Base-by-base conservation (phyloP, 208 protist genomes). In the Leishmania mexicana region DNA sequence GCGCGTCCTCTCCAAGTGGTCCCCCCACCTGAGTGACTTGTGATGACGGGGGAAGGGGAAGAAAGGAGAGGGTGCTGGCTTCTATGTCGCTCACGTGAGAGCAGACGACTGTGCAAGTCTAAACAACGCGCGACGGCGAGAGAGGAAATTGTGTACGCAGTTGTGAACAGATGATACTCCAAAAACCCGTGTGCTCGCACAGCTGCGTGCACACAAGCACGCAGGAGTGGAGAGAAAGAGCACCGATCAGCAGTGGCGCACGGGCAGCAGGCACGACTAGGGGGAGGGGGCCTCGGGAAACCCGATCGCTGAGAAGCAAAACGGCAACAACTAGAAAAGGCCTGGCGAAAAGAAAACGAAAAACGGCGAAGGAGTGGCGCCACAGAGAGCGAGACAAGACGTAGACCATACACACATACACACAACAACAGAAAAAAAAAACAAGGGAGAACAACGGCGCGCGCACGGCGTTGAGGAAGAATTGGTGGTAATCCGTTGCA, bases 341-440 rank as follows among this genome's bases (percentile, higher is more conserved):
- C 65, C n/a, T 31, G 68, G 31, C 67, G 68, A 47, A 76, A 8
- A 83, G 54, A 47, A 76, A 8, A 83, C n/a, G 19, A 31, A 71
- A 83, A 40, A 42, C n/a, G 3, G 60, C 38, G 7, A 74, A 80
- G 13, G 51, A 49, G 35, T 24, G 8, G 21, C 24, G 70, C 24
- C 11, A n/a, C 24, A 35, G 70, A 54, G 28, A 54, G 19, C 40
- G 5, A 45, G 35, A 13, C 8, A 3, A 31, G 17, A 21, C 28
- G 45, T 15, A 47, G 67, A 31, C 3, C 28, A 64, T 28, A 17
- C 58, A 64, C 28, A 11, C 58, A 31, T 17, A 64, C 28, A 17
- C 58, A 15, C 3, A 13, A 35, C 60, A 15, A 35, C 19, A 35
- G 60, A 28, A 4, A 5, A 67, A 35, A 3, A 35, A 17, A 5